Evolutionary conservation across 805 yeast genomes (phyloP), one percentile per base, ranked within the genome.

Genomic region (Barnettozyma botsteinii): DNA sequence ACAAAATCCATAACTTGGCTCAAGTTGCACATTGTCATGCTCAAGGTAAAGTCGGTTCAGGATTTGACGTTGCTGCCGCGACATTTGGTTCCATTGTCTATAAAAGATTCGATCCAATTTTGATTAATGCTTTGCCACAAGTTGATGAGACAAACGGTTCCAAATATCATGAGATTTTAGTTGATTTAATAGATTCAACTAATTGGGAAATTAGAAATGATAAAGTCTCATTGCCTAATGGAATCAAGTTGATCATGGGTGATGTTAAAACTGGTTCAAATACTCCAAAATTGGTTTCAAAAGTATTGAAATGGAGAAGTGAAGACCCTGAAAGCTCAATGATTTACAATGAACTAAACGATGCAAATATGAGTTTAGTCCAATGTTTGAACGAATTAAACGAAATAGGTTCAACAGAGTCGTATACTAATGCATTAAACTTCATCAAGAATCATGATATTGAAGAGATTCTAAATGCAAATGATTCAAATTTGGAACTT

Each of bases 31-130:
- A 93, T 60, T 89, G 96, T 59, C 72, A 77, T 42, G 98, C 98
- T 3, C 98, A 93, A 60, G 85, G 86, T 24, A 93, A 93, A 60
- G 80, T 93, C 20, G 98, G 98, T 0, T 87, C 96, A 4, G 98
- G 98, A 0, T 93, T 93, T 61, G 98, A 93, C 57, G 95, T 93
- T 31, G 98, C 96, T 0, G 81, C 97, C 20, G 98, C 98, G 0
- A 81, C 85, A 0, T 91, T 72, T 60, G 98, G 98, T 2, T 84
- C 96, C 0, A 82, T 89, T 33, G 70, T 79, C 6, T 93, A 93
- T 60, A 70, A 75, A 32, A 68, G 98, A 45, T 93, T 93, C 53
- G 64, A 69, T 3, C 85, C 95, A 0, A 59, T 50, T 7, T 44
- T 76, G 26, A 73, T 77, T 35, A 63, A 62, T 25, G 55, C 50